Evolutionary conservation across 805 yeast genomes (phyloP).

Genomic region (Starmerella ratchasimensis): DNA sequence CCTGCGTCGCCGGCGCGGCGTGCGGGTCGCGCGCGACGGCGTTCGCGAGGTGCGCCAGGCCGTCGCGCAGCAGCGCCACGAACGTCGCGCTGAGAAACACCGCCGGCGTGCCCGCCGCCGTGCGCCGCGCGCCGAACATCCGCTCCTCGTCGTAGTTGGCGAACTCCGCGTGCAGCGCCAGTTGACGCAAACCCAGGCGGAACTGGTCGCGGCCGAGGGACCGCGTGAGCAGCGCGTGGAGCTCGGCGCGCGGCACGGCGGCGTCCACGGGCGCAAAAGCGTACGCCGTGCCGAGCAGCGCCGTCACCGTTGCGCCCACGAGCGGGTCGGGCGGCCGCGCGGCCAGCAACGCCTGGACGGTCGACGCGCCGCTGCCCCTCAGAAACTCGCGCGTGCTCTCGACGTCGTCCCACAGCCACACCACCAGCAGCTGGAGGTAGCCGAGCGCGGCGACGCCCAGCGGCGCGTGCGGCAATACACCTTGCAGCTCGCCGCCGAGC

Average conservation of each 20-base stretch:
- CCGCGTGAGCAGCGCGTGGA: slow-evolving; percentile 49
- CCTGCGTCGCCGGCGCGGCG: slow-evolving; percentile 50
- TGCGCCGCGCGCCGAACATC: slow-evolving; percentile 41
- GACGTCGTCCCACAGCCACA: slow-evolving; percentile 68
- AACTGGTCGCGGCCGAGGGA: slow-evolving; percentile 75
- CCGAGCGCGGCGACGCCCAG: slow-evolving; percentile 69
- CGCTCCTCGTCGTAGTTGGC: slow-evolving; percentile 33
- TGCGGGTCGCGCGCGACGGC: slow-evolving; percentile 65
- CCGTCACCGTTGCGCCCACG: slow-evolving; percentile 58
- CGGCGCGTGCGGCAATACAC: slow-evolving; percentile 39
- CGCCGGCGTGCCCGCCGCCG: slow-evolving; percentile 76
- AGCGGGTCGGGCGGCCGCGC: slow-evolving; percentile 44
- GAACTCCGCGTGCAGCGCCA: slow-evolving; percentile 46
- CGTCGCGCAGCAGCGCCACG: slow-evolving; percentile 53
- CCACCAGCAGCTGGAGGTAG: slow-evolving; percentile 56
- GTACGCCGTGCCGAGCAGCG: slow-evolving; percentile 61
- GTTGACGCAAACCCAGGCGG: slow-evolving; percentile 54
- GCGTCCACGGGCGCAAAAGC: slow-evolving; percentile 59
- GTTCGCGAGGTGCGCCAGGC: slow-evolving; percentile 50
- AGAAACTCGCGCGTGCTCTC: slow-evolving; percentile 58
- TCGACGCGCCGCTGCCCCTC: slow-evolving; percentile 49
- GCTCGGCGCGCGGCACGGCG: slow-evolving; percentile 39
- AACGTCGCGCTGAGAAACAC: slow-evolving; percentile 59
- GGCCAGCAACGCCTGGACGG: slow-evolving; percentile 53
- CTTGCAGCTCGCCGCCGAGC: slow-evolving; percentile 55